Base-by-base conservation (phyloP, 805 yeast species). In the Yarrowia porcina region DNA sequence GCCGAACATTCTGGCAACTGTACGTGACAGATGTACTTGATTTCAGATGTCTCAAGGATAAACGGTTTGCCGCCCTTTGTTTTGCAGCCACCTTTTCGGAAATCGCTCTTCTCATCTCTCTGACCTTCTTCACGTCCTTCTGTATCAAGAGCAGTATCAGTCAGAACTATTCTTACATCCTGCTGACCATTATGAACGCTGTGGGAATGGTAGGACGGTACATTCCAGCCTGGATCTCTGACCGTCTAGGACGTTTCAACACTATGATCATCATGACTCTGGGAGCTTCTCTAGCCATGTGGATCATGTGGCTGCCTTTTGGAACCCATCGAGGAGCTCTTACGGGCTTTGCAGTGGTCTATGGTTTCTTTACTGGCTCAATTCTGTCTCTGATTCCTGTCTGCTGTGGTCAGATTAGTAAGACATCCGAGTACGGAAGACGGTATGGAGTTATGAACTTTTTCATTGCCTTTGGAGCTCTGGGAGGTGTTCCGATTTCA, bases 401-500 rank as follows among this genome's bases (percentile, higher is more conserved):
- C 2, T 82, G 87, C 67, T 75, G 82, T 36, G 86, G 85, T 0
- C 84, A 82, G 59, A 82, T 85, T 35, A 82, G 87, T 17, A 79
- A 80, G 60, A 79, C 82, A 1, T 80, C 79, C 47, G 80, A 78
- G 65, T 83, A 82, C 69, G 87, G 86, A 8, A 79, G 79, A 67
- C 76, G 84, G 18, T 83, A 82, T 69, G 80, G 86, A 1, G 79
- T 86, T 0, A 79, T 83, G 67, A 86, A 84, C 71, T 79, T 84
- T 47, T 72, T 84, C 67, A 84, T 83, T 12, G 81, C 89, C 1
- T 74, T 83, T 63, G 75, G 80, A 15, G 75, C 78, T 32, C 72
- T 83, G 28, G 76, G 80, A 15, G 75, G 79, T 23, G 75, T 83
- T 21, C 85, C 86, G 2, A 73, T 80, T 20, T 80, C 83, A 2